phyloP scores from a whole-genome alignment of 2,329 filamentous ascomycete genomes.

The Fusarium buxicola region DNA sequence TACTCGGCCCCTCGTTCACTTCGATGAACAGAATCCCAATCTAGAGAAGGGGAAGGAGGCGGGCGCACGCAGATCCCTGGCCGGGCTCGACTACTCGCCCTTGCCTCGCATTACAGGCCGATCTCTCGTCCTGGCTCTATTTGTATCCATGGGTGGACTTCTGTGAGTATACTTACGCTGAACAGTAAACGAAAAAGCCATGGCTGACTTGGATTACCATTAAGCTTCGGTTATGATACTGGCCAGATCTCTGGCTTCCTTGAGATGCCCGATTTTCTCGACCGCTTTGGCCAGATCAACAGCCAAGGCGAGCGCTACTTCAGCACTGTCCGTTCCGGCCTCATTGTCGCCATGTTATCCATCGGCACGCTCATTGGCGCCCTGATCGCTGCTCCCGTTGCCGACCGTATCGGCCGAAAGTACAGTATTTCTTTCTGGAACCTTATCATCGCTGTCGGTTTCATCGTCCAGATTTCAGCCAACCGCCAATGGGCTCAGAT shows the following conservation, averaged over 20 bases:
- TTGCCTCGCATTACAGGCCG: constrained; percentile 54
- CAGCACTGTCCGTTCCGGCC: constrained; percentile 65
- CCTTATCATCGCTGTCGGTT: constrained; percentile 71
- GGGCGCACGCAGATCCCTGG: constrained; percentile 49
- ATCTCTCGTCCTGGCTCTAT: constrained; percentile 53
- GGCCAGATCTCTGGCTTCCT: constrained; percentile 68
- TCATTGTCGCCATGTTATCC: constrained; percentile 68
- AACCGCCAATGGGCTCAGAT: constrained; percentile 70
- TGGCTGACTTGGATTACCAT: not conserved
- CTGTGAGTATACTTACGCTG: constrained; percentile 48
- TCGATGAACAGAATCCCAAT: constrained; percentile 58
- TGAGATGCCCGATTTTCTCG: constrained; percentile 67
- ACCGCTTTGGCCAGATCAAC: constrained; percentile 60
- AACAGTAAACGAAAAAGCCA: accelerated
- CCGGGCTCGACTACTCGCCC: constrained; percentile 59
- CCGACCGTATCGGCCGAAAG: constrained; percentile 73
- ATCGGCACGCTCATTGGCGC: constrained; percentile 72
- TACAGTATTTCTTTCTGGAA: constrained; percentile 72
- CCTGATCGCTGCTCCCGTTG: constrained; percentile 68
- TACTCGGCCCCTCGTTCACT: constrained; percentile 48
- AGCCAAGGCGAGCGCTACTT: constrained; percentile 58
- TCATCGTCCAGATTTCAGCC: constrained; percentile 74
- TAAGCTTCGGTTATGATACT: constrained; percentile 60
- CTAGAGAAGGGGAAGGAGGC: constrained; percentile 49
- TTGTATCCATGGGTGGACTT: constrained; percentile 60